Base-by-base conservation (phyloP, 495 filamentous ascomycete species). In the Aspergillus steynii region DNA sequence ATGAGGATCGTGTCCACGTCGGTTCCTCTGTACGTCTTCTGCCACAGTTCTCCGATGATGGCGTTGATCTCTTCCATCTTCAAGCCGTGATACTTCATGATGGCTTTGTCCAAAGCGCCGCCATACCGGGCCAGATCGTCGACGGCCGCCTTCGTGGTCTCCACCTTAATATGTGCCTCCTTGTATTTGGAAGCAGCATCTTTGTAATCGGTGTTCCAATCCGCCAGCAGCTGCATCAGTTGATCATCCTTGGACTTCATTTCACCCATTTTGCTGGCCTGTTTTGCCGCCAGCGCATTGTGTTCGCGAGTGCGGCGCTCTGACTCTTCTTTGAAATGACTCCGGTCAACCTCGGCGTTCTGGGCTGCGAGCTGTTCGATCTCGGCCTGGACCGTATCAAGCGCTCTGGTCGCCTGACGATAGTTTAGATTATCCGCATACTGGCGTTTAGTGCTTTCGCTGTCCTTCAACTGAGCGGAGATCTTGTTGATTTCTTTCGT, bases 41-140 rank as follows among this genome's bases (percentile, higher is more conserved):
- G 91, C 95, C 95, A 99, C 26, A 99, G 85, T 72, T 99, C 95
- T 65, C 90, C 91, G 63, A 94, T 83, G 70, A 97, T 97, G 55
- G 87, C 83, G 71, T 99, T 99, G 75, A 99, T 96, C 68, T 98
- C 94, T 70, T 94, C 93, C 95, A 99, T 99, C 80, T 98, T 99
- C 58, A 96, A 74, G 26, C 86, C 83, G 74, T 99, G 95, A 69
- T 92, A 98, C 64, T 87, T 88, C 93, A 99, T 97, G 73, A 99
- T 95, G 57, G 96, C 95, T 63, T 93, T 89, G 74, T 97, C 94
- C 29, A 99, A 80, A 12, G 94, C 94, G 2, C 80, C 77, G 12
- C 81, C 83, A 66, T 95, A 97, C 29, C 89, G 87, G 7, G 83
- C 89, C 31, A 99, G 80, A 70, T 99, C 95, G 59, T 95, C 92